Evolutionary conservation across 169 alveolate genomes (phyloP).

Genomic region (Plasmodium berghei): DNA sequence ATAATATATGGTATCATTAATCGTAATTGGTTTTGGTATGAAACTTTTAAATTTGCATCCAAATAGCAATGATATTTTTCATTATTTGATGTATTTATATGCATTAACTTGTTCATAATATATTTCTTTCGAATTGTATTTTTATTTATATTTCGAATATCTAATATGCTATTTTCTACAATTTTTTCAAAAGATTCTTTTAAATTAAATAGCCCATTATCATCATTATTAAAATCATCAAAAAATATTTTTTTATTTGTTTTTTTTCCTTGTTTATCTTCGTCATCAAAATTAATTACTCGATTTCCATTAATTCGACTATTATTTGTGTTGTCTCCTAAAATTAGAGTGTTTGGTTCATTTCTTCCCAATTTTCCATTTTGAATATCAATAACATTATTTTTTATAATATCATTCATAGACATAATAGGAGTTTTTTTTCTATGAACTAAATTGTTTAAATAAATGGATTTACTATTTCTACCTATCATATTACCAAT

Average conservation of each 20-base stretch:
- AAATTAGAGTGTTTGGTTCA: no score
- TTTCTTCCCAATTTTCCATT: no score
- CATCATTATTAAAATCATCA: background rate
- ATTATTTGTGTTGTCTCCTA: no score
- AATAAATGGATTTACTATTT: background rate
- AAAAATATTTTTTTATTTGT: background rate
- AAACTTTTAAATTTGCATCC: constrained; percentile 47
- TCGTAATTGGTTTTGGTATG: constrained; percentile 48
- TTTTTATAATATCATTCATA: no score
- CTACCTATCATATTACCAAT: background rate
- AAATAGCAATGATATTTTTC: constrained; percentile 47
- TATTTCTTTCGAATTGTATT: constrained; percentile 29
- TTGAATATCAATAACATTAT: no score
- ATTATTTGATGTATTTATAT: constrained; percentile 44
- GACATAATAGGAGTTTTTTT: no score
- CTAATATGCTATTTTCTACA: constrained; percentile 11
- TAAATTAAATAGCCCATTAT: background rate
- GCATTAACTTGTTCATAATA: constrained; percentile 59
- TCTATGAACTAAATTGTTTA: no score
- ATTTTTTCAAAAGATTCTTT: constrained; percentile 24
- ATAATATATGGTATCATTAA: constrained; percentile 61
- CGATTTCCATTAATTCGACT: background rate
- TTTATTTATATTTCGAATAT: constrained; percentile 20
- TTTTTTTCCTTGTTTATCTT: background rate
- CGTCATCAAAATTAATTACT: background rate